Conservation (phyloP, 1,284 basidiomycete genomes). For the Neonothopanus nambi region DNA sequence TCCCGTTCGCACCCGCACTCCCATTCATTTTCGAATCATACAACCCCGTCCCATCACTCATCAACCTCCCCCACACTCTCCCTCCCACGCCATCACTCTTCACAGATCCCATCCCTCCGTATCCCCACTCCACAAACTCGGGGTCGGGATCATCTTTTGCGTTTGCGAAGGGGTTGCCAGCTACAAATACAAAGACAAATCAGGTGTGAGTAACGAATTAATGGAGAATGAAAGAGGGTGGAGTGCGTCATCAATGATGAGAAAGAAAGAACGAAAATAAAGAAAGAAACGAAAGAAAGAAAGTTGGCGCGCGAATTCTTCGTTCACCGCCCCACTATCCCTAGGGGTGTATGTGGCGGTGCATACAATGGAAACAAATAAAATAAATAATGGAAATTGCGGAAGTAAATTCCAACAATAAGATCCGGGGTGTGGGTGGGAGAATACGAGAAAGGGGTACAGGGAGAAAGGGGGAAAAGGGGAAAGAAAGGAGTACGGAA, state of each 20-base stretch:
- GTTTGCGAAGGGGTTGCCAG: conserved; percentile 50
- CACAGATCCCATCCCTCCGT: conserved; percentile 81
- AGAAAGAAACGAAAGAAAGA: not conserved
- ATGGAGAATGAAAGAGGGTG: not conserved
- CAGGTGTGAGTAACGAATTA: not conserved
- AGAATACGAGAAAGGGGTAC: not conserved
- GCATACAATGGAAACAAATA: not conserved
- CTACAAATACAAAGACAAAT: not conserved
- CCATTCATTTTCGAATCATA: conserved; percentile 28
- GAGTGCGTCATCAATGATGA: not conserved
- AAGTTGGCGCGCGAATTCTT: not conserved
- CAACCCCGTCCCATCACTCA: conserved; percentile 31
- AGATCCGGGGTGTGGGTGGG: not conserved
- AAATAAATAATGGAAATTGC: not conserved
- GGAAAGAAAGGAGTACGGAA: too few relatives aligned
- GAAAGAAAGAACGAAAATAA: too few relatives aligned
- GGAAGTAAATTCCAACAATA: not conserved
- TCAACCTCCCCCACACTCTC: conserved; percentile 42
- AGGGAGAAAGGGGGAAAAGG: not conserved
- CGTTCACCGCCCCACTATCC: too few relatives aligned
- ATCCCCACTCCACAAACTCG: conserved; percentile 85
- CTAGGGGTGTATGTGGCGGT: not conserved
- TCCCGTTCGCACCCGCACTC: conserved; percentile 14
- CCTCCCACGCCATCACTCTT: conserved; percentile 36
- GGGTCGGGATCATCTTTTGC: conserved; percentile 56